Evolutionary conservation across 768 basidiomycete genomes (phyloP).

Genomic region (Agaricus blazei): DNA sequence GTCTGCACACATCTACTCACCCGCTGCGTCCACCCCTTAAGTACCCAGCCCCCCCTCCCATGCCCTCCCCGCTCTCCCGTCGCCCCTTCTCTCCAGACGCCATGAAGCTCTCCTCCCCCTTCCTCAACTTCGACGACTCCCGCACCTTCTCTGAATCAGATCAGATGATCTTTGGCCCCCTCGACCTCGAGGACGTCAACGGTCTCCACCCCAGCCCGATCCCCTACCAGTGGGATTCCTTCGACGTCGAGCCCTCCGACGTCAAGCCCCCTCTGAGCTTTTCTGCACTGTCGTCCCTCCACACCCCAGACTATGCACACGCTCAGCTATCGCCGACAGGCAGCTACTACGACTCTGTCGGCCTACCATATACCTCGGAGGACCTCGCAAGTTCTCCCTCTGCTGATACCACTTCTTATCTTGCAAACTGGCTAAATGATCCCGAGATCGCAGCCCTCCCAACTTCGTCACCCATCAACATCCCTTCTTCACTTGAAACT

Average conservation of each 20-base stretch:
- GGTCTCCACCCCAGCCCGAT: conserved; percentile 20
- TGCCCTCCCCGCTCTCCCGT: conserved; percentile 37
- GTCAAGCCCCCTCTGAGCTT: conserved; percentile 39
- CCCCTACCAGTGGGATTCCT: conserved; percentile 32
- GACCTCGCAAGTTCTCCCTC: conserved; percentile 38
- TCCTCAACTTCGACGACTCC: conserved; percentile 33
- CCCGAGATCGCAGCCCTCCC: conserved; percentile 33
- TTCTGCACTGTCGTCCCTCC: conserved; percentile 18
- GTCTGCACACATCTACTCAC: conserved; percentile 15
- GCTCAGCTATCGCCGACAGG: conserved; percentile 35
- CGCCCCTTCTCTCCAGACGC: conserved; percentile 27
- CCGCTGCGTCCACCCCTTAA: conserved; percentile 14
- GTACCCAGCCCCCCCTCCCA: conserved; percentile 23
- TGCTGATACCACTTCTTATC: conserved; percentile 35
- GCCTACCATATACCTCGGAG: conserved; percentile 34
- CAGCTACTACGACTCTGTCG: conserved; percentile 32
- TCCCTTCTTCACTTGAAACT: conserved; percentile 41
- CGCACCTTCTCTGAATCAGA: conserved; percentile 34
- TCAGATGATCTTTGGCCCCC: conserved; percentile 53
- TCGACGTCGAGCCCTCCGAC: conserved; percentile 29
- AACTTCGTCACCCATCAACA: conserved; percentile 60
- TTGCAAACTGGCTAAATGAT: conserved; percentile 64
- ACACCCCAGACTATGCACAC: conserved; percentile 30
- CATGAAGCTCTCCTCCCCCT: conserved; percentile 23
- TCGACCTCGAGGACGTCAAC: conserved; percentile 49